Evolutionary conservation across 352 stramenopile genomes (phyloP).

Genomic region (Phytophthora pinifolia): DNA sequence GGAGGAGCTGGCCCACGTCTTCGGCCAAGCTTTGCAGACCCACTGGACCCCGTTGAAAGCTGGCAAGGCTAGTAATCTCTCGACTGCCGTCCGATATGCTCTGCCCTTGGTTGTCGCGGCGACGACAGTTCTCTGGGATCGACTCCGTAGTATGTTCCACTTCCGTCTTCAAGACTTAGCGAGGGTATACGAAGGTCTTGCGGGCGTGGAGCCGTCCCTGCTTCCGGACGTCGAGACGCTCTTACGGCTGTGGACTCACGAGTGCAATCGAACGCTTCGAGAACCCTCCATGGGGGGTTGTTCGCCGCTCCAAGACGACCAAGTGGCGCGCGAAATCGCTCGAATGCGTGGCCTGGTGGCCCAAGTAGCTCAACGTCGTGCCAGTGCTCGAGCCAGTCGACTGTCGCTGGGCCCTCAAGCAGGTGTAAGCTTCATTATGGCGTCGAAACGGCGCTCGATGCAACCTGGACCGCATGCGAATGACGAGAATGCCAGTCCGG

Average conservation of each 20-base stretch:
- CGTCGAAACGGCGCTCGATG: constrained; percentile 10
- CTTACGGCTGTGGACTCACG: constrained; percentile 52
- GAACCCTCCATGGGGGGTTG: constrained; percentile 22
- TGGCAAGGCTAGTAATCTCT: constrained; percentile 3
- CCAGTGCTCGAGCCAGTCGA: constrained; percentile 29
- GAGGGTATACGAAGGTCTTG: constrained; percentile 51
- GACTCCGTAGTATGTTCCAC: constrained; percentile 23
- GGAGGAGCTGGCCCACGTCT: constrained; percentile 39
- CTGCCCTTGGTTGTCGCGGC: constrained; percentile 36
- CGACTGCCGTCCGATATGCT: constrained; percentile 17
- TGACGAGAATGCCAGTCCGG: constrained; percentile 10
- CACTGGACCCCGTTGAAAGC: constrained; percentile 12
- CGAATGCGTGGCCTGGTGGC: constrained; percentile 19
- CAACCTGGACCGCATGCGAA: not conserved
- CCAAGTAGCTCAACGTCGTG: constrained; percentile 23
- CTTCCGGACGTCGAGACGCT: constrained; percentile 47
- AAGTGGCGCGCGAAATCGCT: constrained; percentile 17
- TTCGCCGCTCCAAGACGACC: constrained; percentile 9
- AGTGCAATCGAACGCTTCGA: constrained; percentile 38
- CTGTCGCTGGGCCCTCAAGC: constrained; percentile 11
- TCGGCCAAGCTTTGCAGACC: constrained; percentile 19
- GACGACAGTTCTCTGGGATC: constrained; percentile 58
- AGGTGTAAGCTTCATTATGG: constrained; percentile 6
- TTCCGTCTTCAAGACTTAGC: constrained; percentile 56
- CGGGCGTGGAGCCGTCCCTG: constrained; percentile 31